Evolutionary conservation across 106 monocot genomes (phyloP), one percentile per base, ranked within the genome.

Genomic region (Dendrobium chrysotoxum): DNA sequence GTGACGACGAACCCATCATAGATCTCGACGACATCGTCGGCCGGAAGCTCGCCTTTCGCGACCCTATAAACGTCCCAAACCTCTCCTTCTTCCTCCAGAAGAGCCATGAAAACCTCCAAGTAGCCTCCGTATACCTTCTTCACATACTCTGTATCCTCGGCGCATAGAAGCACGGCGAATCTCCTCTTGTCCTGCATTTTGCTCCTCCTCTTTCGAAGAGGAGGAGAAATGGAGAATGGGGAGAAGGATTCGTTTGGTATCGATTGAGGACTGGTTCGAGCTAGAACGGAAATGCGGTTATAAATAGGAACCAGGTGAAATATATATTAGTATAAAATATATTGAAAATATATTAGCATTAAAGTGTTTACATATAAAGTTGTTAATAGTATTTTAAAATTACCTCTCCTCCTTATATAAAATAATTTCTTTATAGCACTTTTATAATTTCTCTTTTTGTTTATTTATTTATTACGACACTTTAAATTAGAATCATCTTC

Each of bases 121-220:
- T 97, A 97, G 0, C 97, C 94, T 1, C 97, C 94, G 86, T 94
- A 84, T 39, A 53, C 80, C 78, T 89, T 88, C 90, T 81, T 90
- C 67, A 94, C 89, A 82, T 92, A 97, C 64, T 97, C 97, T 16
- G 97, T 81, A 75, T 97, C 94, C 54, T 97, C 94, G 7, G 90
- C 94, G 83, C 92, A 94, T 64, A 91, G 84, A 53, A 97, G 84
- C 77, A 97, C 86, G 0, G 86, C 94, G 50, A 86, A 97, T 76
- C 79, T 92, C 80, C 75, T 85, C 89, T 73, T 78, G 85, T 70
- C 80, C 40, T 78, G 55, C 39, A 30, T 35, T 8, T 53, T 66
- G 2, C 54, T 26, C 72, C 75, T 71, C 78, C 77, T 16, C 75
- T 75, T 75, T 42, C 75, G 26, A 40, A 39, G 20, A 72, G 72